These are phyloP conservation scores for Yamadazyma kanchanaburiensis DNA, from an alignment of 1,139 yeast species.

Conservation along the genomic window DNA sequence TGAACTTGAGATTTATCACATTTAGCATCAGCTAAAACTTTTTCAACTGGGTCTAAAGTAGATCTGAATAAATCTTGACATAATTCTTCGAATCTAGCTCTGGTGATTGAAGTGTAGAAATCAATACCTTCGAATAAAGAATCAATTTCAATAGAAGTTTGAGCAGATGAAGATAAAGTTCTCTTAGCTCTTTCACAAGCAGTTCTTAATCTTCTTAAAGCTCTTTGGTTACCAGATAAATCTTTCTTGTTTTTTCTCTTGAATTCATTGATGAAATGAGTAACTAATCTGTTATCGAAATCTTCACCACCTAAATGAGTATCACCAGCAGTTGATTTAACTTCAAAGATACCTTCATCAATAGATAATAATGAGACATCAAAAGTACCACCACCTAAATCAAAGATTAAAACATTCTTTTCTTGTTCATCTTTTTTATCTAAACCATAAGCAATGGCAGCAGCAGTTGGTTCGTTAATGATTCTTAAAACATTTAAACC, in stretches of 20 bases:
- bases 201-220: conserved; percentile 97
- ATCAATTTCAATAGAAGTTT: conserved; percentile 96
- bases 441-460: conserved; percentile 97
- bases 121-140: conserved; percentile 95
- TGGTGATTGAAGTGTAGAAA: conserved; percentile 93
- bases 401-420: conserved; percentile 88
- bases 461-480: conserved; percentile 97
- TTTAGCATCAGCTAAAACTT: conserved; percentile 95
- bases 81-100: conserved; percentile 96
- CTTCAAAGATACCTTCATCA: conserved; percentile 95
- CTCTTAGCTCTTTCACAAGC: conserved; percentile 99
- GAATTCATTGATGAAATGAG: conserved; percentile 92
- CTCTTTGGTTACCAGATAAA: conserved; percentile 89
- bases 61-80: conserved; percentile 94
- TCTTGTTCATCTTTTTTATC: conserved; percentile 87
- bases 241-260: conserved; percentile 95
- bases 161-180: conserved; percentile 94
- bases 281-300: conserved; percentile 94
- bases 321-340: conserved; percentile 97
- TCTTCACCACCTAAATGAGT: conserved; percentile 98
- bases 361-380: conserved; percentile 91
- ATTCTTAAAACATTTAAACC: conserved; percentile 95
- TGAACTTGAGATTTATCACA: conserved; percentile 83
- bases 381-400: conserved; percentile 98
- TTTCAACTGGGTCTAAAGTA: conserved; percentile 96